Evolutionary conservation across 257 asterid species (phyloP), one percentile per base, ranked within the genome.

Genomic region (Anisodus acutangulus): DNA sequence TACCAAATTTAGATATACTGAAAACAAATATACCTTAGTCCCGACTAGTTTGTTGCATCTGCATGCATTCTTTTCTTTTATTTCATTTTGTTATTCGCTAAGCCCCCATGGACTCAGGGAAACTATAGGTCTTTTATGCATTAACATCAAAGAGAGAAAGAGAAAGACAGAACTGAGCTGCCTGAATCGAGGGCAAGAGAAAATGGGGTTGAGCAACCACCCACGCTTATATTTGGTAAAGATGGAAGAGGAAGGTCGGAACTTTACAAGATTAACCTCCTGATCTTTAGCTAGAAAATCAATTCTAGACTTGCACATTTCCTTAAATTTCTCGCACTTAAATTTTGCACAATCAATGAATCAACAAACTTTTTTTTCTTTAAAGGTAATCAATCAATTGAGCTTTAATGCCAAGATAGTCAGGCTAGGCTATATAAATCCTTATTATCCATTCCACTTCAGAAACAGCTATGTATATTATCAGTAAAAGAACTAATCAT

Each of bases 201-300:
- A 64, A 88, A 95, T 84, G 26, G 97, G 98, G 83, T 95, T 78
- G 78, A 94, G 55, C 89, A 94, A 79, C 95, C 97, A 94, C 8
- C 98, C 98, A 54, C 95, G 90, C 86, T 88, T 91, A 72, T 94
- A 97, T 91, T 92, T 91, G 85, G 80, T 69, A 83, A 92, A 81
- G 39, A 69, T 80, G 17, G 97, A 80, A 58, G 95, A 91, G 78
- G 74, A 88, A 1, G 92, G 17, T 8, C 86, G 57, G 85, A 93
- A 90, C 64, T 91, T 92, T 86, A 93, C 92, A 54, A 91, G 82
- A 83, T 89, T 94, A 19, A 95, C 93, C 69, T 79, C 76, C 0
- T 87, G 80, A 87, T 91, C 90, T 82, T 80, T 71, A 49, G 17
- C 58, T 45, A 71, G 55, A 71, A 43, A 9, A 11, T 71, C 10